A percentile compares a stretch with the other conserved stretches of the same genome.
Conservation (phyloP, 441 rosid species). For the Pelargonium australe region DNA sequence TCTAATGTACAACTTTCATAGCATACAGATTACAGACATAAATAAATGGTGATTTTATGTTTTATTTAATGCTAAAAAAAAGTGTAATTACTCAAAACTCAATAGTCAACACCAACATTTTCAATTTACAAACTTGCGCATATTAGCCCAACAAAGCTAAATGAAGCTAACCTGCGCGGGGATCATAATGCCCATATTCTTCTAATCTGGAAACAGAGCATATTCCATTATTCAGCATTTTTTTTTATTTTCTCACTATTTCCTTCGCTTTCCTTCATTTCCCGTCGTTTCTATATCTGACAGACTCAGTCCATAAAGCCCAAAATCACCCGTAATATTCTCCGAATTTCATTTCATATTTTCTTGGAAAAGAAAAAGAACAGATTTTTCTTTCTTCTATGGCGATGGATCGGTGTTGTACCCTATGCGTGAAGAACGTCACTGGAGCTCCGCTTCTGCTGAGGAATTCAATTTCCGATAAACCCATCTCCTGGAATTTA, state of each 20-base stretch:
- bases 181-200: too few relatives aligned
- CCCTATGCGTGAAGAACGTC: constrained; percentile 46
- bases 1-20: too few relatives aligned
- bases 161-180: too few relatives aligned
- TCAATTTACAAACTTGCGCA: too few relatives aligned
- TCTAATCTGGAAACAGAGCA: too few relatives aligned
- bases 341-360: neutral
- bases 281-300: neutral
- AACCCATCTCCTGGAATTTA: constrained; percentile 26
- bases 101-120: too few relatives aligned
- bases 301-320: neutral
- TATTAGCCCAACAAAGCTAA: too few relatives aligned
- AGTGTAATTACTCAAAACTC: too few relatives aligned
- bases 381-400: constrained; percentile 5
- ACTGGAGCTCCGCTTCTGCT: constrained; percentile 31
- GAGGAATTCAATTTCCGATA: constrained; percentile 32
- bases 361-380: neutral
- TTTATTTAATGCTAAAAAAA: too few relatives aligned
- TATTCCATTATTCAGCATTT: too few relatives aligned
- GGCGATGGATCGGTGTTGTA: constrained; percentile 50
- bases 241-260: neutral
- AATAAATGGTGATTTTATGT: too few relatives aligned
- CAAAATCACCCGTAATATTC: neutral
- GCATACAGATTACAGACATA: too few relatives aligned
- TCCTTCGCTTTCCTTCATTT: neutral